These are phyloP conservation scores for Cardamine occulta DNA, from an alignment of 345 rosid species.

Conservation along the genomic window DNA sequence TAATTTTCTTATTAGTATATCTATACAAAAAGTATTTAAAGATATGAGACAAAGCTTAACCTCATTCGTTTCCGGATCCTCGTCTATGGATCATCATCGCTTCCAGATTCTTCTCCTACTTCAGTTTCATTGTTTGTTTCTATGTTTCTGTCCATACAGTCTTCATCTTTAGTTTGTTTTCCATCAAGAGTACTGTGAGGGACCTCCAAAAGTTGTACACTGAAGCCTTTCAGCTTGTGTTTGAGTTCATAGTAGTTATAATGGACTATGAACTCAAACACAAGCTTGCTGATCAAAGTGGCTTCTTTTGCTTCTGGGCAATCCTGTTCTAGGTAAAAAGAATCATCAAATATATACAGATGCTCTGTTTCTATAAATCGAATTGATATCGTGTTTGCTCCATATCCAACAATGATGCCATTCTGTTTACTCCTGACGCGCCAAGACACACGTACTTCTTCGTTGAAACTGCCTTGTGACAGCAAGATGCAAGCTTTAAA, in stretches of 20 bases:
- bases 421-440: neutral
- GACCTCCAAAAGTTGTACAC: slow-evolving; percentile 8
- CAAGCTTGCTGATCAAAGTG: slow-evolving; percentile 10
- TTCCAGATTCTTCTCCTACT: no score
- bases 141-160: no score
- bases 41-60: neutral
- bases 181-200: neutral
- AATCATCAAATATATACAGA: slow-evolving; percentile 21
- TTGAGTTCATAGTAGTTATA: no score
- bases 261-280: slow-evolving; percentile 3
- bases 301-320: neutral
- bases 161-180: no score
- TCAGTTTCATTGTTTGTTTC: no score
- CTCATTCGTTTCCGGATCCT: neutral
- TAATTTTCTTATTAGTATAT: neutral
- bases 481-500: slow-evolving; percentile 28
- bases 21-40: no score
- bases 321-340: neutral
- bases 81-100: neutral
- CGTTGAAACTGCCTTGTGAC: no score
- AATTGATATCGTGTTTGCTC: neutral
- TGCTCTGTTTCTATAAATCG: neutral
- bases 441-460: slow-evolving; percentile 5
- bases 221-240: slow-evolving; percentile 5
- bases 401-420: neutral